phyloP scores from a whole-genome alignment of 345 rosid species.

The Populus alba region DNA sequence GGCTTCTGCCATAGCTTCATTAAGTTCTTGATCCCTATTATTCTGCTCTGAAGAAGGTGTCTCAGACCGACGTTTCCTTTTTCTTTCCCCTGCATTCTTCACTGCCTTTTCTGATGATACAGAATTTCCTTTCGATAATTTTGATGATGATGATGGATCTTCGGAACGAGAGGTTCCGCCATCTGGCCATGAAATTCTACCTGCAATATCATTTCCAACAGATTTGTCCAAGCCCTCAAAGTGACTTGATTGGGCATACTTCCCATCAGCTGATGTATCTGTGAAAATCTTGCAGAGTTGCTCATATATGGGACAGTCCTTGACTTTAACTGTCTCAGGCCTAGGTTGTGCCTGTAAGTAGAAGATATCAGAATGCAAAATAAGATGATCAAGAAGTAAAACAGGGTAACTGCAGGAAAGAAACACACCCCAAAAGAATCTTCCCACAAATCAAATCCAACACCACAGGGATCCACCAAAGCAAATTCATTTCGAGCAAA shows the following conservation, averaged over 20 bases:
- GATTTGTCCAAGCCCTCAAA: constrained; percentile 67
- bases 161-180: constrained; percentile 27
- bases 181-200: constrained; percentile 23
- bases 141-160: constrained; percentile 37
- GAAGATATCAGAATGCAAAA: constrained; percentile 15
- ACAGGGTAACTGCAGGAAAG: neutral
- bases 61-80: constrained; percentile 49
- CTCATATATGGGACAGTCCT: constrained; percentile 71
- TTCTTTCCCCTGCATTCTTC: constrained; percentile 35
- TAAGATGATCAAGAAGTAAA: neutral
- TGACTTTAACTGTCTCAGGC: constrained; percentile 49
- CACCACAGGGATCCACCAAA: constrained; percentile 55
- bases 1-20: constrained; percentile 54
- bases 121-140: constrained; percentile 13
- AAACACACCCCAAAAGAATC: constrained; percentile 49
- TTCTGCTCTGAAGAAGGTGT: constrained; percentile 25
- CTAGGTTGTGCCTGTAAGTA: constrained; percentile 51
- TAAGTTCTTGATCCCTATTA: constrained; percentile 36
- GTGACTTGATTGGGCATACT: constrained; percentile 88
- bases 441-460: constrained; percentile 79
- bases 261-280: constrained; percentile 63
- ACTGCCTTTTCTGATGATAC: constrained; percentile 21
- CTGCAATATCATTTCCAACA: constrained; percentile 25
- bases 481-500: constrained; percentile 50
- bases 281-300: constrained; percentile 69